These are phyloP conservation scores for Echites panduratus DNA, from an alignment of 257 asterid species.

Conservation along the genomic window DNA sequence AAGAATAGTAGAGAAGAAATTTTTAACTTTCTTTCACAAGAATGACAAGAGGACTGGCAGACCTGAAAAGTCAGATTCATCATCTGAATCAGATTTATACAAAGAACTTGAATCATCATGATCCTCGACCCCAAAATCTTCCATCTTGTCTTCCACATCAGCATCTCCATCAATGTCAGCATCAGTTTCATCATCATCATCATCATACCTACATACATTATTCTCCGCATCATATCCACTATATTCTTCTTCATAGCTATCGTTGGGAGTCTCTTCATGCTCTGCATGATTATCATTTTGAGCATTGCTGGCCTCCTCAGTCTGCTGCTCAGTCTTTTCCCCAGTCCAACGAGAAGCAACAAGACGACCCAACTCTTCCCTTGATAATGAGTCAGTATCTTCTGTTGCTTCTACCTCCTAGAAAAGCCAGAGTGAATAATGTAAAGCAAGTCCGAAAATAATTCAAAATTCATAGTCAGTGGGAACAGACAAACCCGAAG, in stretches of 20 bases:
- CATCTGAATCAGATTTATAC: constrained; percentile 58
- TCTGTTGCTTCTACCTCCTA: constrained; percentile 53
- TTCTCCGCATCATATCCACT: constrained; percentile 64
- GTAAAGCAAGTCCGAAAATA: not conserved
- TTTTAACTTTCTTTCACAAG: not conserved
- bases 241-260: constrained; percentile 51
- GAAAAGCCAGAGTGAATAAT: constrained; percentile 14
- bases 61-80: constrained; percentile 75
- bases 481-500: not conserved
- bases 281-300: constrained; percentile 35
- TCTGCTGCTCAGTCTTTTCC: too few species aligned
- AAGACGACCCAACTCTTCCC: constrained; percentile 89
- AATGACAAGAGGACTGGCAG: constrained; percentile 19
- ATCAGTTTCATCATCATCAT: constrained; percentile 65
- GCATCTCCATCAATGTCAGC: constrained; percentile 54
- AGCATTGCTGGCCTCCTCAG: constrained; percentile 40
- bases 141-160: constrained; percentile 49
- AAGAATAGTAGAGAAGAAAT: constrained; percentile 3
- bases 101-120: constrained; percentile 62
- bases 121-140: constrained; percentile 51
- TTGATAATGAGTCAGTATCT: constrained; percentile 61
- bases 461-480: not conserved
- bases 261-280: constrained; percentile 41
- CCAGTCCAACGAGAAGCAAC: constrained; percentile 97
- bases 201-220: constrained; percentile 53